phyloP scores from a whole-genome alignment of 1,284 basidiomycete genomes.

The Lignosus rhinocerotis region DNA sequence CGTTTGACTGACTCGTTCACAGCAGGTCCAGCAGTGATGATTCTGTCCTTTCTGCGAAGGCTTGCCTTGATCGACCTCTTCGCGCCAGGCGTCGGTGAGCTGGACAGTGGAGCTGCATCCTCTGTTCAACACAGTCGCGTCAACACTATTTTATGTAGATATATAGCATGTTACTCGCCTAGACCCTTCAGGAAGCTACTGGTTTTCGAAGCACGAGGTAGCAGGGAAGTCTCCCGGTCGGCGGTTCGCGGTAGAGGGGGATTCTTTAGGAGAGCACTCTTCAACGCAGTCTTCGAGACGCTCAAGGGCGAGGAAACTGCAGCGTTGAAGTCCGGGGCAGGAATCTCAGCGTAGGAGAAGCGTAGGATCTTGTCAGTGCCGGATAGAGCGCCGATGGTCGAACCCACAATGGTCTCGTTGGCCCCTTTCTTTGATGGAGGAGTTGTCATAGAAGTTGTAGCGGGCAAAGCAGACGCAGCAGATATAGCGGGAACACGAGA shows the following conservation, averaged over 20 bases:
- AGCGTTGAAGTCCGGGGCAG: conserved; percentile 20
- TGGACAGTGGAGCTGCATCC: conserved; percentile 5
- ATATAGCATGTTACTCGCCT: not conserved
- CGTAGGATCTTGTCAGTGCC: conserved; percentile 6
- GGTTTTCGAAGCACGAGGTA: not conserved
- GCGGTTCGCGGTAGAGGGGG: not conserved
- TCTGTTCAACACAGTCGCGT: not conserved
- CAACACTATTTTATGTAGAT: too few relatives aligned
- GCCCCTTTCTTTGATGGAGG: not conserved
- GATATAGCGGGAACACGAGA: not conserved
- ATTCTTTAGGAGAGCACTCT: conserved; percentile 11
- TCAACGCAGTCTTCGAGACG: conserved; percentile 12
- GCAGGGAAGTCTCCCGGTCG: not conserved
- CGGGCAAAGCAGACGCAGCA: not conserved
- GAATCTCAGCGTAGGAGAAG: conserved; percentile 10
- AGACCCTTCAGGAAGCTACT: conserved; percentile 9
- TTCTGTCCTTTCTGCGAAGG: conserved; percentile 25
- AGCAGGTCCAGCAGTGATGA: not conserved
- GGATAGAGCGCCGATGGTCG: not conserved
- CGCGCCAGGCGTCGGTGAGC: conserved; percentile 23
- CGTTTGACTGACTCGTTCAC: conserved; percentile 6
- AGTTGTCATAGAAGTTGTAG: not conserved
- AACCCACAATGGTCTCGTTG: not conserved
- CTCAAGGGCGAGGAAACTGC: conserved; percentile 15
- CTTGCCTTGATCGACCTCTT: conserved; percentile 23